A percentile compares a stretch with the other conserved stretches of the same genome.
These are phyloP conservation scores for Pugionium dolabratum DNA, from an alignment of 345 rosid genomes.

Conservation along the genomic window DNA sequence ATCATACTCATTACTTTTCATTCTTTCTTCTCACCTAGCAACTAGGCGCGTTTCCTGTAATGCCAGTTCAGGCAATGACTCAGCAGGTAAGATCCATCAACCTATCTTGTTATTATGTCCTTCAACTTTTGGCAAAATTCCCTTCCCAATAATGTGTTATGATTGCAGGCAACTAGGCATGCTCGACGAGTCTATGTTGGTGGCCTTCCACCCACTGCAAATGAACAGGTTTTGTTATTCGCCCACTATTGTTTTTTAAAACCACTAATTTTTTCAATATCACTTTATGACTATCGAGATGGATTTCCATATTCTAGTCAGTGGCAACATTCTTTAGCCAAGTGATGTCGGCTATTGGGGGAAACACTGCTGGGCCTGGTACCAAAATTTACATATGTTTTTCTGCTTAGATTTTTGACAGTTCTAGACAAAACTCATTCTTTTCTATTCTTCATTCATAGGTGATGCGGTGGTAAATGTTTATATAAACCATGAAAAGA, in stretches of 20 bases:
- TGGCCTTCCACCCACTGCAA: conserved; percentile 93
- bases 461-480: conserved; percentile 58
- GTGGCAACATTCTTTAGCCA: conserved; percentile 91
- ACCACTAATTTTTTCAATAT: not conserved
- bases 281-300: conserved; percentile 27
- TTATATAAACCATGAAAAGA: conserved; percentile 50
- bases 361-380: conserved; percentile 99
- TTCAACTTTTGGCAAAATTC: conserved; percentile 9
- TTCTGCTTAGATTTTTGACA: conserved; percentile 26
- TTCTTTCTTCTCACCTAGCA: conserved; percentile 47
- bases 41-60: conserved; percentile 72
- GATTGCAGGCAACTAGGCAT: conserved; percentile 92
- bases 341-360: conserved; percentile 97
- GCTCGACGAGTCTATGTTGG: conserved; percentile 99
- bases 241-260: not conserved
- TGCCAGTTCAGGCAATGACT: conserved; percentile 99
- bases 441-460: conserved; percentile 32
- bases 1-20: conserved; percentile 18
- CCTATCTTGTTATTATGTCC: conserved; percentile 14
- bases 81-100: conserved; percentile 70
- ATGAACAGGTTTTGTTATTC: conserved; percentile 73
- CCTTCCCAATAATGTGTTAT: conserved; percentile 1
- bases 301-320: conserved; percentile 54
- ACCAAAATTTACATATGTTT: not conserved
- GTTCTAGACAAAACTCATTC: conserved; percentile 15